These are phyloP conservation scores for Botrytis squamosa DNA, from an alignment of 2,329 filamentous ascomycete species.

Conservation along the genomic window DNA sequence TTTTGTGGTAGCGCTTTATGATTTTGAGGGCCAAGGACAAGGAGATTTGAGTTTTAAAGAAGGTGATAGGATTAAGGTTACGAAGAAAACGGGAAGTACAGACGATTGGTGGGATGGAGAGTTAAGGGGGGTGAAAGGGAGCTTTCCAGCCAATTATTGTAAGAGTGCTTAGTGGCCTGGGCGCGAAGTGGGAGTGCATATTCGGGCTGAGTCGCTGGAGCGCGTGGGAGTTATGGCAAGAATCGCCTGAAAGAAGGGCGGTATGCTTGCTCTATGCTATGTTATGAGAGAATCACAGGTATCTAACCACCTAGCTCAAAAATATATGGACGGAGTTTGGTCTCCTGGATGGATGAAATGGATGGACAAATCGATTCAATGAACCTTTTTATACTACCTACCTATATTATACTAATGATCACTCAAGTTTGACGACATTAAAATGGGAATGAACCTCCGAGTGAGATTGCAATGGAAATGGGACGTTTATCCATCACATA, in stretches of 20 bases:
- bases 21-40: slow-evolving; percentile 66
- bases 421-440: not conserved
- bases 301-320: not conserved
- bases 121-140: slow-evolving; percentile 63
- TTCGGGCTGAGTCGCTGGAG: not conserved
- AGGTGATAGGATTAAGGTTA: slow-evolving; percentile 72
- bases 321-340: not conserved
- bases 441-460: not conserved
- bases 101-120: slow-evolving; percentile 92
- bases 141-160: slow-evolving; percentile 84
- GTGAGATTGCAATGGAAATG: not conserved
- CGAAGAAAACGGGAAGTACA: slow-evolving; percentile 75
- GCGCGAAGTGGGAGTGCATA: too few species aligned
- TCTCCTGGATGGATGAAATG: not conserved
- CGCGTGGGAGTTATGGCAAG: not conserved
- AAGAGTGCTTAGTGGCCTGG: slow-evolving; percentile 39
- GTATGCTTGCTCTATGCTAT: not conserved
- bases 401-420: not conserved
- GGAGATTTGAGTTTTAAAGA: slow-evolving; percentile 74
- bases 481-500: not conserved
- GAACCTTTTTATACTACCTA: not conserved
- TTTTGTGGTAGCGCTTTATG: slow-evolving; percentile 66
- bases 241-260: not conserved
- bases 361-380: not conserved
- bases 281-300: not conserved